Evolutionary conservation across 78 protist genomes (phyloP), one percentile per base, ranked within the genome.

Genomic region (Dictyostelium citrinum): DNA sequence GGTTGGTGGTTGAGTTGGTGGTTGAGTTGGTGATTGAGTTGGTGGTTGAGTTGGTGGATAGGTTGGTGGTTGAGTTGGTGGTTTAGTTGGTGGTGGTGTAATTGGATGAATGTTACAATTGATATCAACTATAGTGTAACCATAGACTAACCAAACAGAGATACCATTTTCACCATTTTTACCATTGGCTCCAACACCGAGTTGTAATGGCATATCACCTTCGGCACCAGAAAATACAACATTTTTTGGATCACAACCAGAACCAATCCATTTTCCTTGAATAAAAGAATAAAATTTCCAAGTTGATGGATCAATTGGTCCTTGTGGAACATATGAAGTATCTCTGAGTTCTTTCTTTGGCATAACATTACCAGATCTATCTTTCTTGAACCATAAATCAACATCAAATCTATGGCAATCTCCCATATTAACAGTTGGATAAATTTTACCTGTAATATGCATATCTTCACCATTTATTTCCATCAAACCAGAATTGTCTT

Each of bases 121-220:
- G 7, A 71, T 71, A 71, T 71, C 78, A 29, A 71, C 45, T 5
- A 71, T 20, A 10, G 27, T 33, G n/a, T 35, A 35, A 71, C 78
- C 78, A 35, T 27, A 83, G 6, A 78, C 6, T 51, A 84, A 58
- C 91, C 91, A 84, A n/a, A 75, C 83, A 16, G 91, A 84, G 41
- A 75, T 8, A 51, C 91, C 91, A 29, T 41, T 24, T 11, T 84
- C 16, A 45, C 58, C 61, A 51, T 84, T 84, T 70, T 84, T 84
- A 31, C 91, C 91, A 75, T 84, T 84, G 33, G 91, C 91, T 75
- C 91, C 91, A 22, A 7, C 0, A 35, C 91, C 91, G 11, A 75
- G 60, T 60, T 75, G 82, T 27, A 51, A 27, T 75, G 83, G 76
- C 91, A 84, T 84, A 60, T 31, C 45, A 11, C 5, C 8, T 43